Evolutionary conservation across 1,284 basidiomycete species (phyloP), one percentile per base, ranked within the genome.

Genomic region (Moniliophthora roreri): DNA sequence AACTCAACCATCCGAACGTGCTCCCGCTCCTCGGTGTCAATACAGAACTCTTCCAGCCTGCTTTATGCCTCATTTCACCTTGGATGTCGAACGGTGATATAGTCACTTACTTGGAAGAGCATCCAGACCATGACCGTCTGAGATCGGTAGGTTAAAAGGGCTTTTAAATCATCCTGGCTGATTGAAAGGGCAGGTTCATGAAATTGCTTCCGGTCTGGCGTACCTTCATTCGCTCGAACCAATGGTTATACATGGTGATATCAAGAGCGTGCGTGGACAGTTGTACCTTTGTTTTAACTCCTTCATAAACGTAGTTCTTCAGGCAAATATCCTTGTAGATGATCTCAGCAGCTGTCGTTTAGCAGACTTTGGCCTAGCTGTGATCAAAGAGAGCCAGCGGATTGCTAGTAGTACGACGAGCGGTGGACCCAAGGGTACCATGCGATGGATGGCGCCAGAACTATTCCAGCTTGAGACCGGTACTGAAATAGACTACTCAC

Each of bases 51-150:
- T 55, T 55, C 24, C 32, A 13, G 15, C 48, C 44, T 5, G 50
- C 44, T 6, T 55, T 47, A 35, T 55, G 57, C 37, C 37, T 58
- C 6, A 37, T 58, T 11, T 53, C 57, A 15, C 57, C 57, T 6
- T 58, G 53, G 53, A 55, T 55, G 53, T 18, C 39, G 18, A 51
- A 58, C 36, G 51, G 54, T 5, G 48, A 55, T 26, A 51, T 55
- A 4, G 50, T 52, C 15, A 16, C 32, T 1, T 58, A 42, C 51
- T 24, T 58, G 39, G 21, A 51, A 16, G 32, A 39, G 20, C 38
- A 55, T 55, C 57, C 57, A 2, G 39, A 45, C 3, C 39, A 51
- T 20, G 52, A 58, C 20, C 23, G 40, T 6, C 21, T 52, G 15
- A 37, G 24, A 35, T 40, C 24, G 34, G 54, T 56, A 24, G 15